phyloP scores from a whole-genome alignment of 305 asterid species.

The Solanum hybrid region DNA sequence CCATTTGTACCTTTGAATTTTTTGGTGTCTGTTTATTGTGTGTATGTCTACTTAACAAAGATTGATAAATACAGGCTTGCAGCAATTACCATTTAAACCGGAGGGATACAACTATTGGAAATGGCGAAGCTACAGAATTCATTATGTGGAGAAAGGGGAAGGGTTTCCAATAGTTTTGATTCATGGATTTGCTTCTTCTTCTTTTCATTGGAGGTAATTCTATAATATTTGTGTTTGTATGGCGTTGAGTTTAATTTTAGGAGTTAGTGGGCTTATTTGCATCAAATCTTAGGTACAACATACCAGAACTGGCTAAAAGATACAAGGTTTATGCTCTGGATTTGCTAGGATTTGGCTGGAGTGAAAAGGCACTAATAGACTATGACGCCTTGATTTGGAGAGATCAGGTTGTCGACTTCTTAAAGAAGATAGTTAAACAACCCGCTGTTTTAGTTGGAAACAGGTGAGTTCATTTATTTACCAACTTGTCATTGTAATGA shows the following conservation, averaged over 20 bases:
- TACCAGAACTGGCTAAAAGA: conserved; percentile 70
- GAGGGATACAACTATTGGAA: conserved; percentile 83
- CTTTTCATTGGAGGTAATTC: conserved; percentile 83
- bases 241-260: neutral
- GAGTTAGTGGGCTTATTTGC: neutral
- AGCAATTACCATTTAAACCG: conserved; percentile 51
- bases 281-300: conserved; percentile 47
- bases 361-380: conserved; percentile 76
- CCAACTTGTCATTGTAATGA: neutral
- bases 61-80: conserved; percentile 41
- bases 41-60: conserved; percentile 1
- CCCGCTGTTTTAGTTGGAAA: conserved; percentile 84
- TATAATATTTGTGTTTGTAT: neutral
- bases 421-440: conserved; percentile 65
- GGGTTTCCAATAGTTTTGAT: conserved; percentile 69
- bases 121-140: conserved; percentile 60
- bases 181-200: conserved; percentile 96
- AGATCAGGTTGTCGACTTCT: conserved; percentile 78
- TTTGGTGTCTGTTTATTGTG: conserved; percentile 5
- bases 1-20: neutral
- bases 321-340: conserved; percentile 84
- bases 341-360: conserved; percentile 93
- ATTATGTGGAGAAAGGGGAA: conserved; percentile 73
- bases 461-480: conserved; percentile 34
- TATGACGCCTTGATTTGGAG: conserved; percentile 88